Evolutionary conservation across 768 basidiomycete species (phyloP), one percentile per base, ranked within the genome.

Genomic region (Paxillus rubicundulus): DNA sequence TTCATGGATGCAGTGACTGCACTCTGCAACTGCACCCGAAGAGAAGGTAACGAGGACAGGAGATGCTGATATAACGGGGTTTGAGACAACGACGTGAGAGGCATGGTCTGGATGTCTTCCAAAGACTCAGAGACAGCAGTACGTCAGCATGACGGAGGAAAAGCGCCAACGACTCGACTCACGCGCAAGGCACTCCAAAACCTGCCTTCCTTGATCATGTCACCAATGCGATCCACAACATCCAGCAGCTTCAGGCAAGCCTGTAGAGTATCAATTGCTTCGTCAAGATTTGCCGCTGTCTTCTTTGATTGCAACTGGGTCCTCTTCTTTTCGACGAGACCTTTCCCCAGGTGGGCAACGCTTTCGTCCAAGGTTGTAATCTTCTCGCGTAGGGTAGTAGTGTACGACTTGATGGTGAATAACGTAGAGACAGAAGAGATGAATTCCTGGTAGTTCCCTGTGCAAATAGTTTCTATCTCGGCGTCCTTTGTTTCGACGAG

Each of bases 111-210:
- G 54, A 98, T 91, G 63, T 98, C 95, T 71, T 98, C 96, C 43
- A 98, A 80, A 43, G 94, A 95, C 92, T 98, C 68, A 54, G 14
- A 62, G 63, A 66, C 30, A 56, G 57, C 43, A 53, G 63, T 52
- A 58, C 58, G 62, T 62, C 51, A 62, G 65, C 70, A 60, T 49
- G 69, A 70, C 65, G 61, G 50, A 38, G n/a, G 45, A n/a, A 12
- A 16, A 4, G 17, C 48, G 28, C 24, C 43, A 49, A 58, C 0
- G 52, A 47, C 9, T 32, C 10, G 36, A 77, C 92, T 70, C 69
- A 97, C 93, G 76, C 96, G 79, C 67, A 98, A 70, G 41, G 97
- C 97, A 66, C 93, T 95, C 91, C 93, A 98, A 72, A 93, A 98
- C 75, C 88, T 94, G 49, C 90, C 89, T 61, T 94, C 86, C 62